Conservation (phyloP, 441 rosid genomes). For the Populus tomentosa region DNA sequence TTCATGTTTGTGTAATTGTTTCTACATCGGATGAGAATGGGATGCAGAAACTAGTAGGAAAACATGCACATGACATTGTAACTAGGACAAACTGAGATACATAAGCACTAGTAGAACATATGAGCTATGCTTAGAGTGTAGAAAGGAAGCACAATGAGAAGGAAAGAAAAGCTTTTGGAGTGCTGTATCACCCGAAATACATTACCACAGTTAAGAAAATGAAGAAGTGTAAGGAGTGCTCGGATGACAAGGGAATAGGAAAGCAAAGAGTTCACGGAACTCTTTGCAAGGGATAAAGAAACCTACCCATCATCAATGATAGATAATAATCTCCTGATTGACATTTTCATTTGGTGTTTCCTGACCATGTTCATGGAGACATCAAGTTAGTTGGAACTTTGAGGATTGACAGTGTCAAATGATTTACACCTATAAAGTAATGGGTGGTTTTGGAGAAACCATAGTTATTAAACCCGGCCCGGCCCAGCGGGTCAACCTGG, state of each 20-base stretch:
- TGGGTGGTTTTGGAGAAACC: neutral
- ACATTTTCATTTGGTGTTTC: neutral
- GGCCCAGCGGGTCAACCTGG: too few relatives aligned
- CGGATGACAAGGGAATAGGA: neutral
- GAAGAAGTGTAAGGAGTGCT: neutral
- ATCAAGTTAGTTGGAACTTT: neutral
- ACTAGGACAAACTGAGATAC: neutral
- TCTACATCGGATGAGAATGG: neutral
- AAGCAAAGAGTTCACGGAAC: neutral
- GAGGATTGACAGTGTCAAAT: neutral
- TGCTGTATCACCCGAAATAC: neutral
- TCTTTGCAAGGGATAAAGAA: neutral
- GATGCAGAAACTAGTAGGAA: neutral
- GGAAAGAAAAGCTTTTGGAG: neutral
- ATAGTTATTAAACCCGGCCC: too few relatives aligned
- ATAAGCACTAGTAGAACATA: neutral
- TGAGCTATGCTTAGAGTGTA: neutral
- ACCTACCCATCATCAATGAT: neutral
- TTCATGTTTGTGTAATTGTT: neutral
- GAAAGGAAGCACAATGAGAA: neutral
- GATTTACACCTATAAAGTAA: neutral
- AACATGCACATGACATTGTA: neutral
- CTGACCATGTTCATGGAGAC: neutral
- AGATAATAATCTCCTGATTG: neutral
- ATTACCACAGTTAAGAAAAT: neutral